Conservation (phyloP, 2,329 filamentous ascomycete genomes). For the Ceratocystis ficicola region DNA sequence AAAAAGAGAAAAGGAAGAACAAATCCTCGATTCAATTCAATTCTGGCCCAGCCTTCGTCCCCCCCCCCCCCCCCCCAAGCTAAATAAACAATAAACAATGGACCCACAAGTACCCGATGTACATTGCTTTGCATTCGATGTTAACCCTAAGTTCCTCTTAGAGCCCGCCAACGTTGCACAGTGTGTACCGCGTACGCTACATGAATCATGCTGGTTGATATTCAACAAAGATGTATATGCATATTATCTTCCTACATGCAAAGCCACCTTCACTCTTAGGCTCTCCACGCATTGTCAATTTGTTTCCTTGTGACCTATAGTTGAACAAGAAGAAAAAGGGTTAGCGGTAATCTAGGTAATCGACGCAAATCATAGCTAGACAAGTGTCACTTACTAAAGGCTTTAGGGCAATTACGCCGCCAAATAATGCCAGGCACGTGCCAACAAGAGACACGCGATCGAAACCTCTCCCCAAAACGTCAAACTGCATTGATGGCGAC, state of each 20-base stretch:
- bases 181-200: background rate
- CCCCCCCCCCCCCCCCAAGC: too few relatives aligned
- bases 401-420: constrained; percentile 64
- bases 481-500: constrained; percentile 80
- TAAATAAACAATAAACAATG: too few relatives aligned
- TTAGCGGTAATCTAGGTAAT: constrained; percentile 28
- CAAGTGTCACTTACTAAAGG: constrained; percentile 58
- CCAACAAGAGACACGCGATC: constrained; percentile 75
- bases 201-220: background rate
- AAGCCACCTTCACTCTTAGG: constrained; percentile 21
- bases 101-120: too few relatives aligned
- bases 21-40: too few relatives aligned
- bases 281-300: constrained; percentile 52
- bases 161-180: background rate
- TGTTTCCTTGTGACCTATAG: constrained; percentile 51
- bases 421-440: constrained; percentile 68
- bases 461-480: constrained; percentile 85
- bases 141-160: background rate
- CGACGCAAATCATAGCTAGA: background rate
- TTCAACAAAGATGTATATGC: background rate
- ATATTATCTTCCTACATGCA: background rate
- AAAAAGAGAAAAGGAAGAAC: too few relatives aligned
- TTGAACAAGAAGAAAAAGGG: background rate
- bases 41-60: too few relatives aligned
- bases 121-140: background rate